Evolutionary conservation across 148 eudicot genomes (phyloP).

Genomic region (Chenopodium album): DNA sequence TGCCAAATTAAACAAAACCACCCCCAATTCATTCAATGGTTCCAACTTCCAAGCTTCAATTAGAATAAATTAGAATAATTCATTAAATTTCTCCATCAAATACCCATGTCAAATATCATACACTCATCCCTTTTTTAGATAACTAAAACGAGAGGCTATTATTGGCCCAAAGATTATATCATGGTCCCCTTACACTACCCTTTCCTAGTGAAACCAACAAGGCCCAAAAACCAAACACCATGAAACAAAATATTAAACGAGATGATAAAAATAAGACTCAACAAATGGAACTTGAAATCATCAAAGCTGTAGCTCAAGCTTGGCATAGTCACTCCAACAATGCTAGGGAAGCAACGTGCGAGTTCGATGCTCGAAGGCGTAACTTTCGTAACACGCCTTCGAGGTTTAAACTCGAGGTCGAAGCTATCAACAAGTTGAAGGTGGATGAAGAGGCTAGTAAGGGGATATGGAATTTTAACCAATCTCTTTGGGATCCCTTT

Average conservation of each 20-base stretch:
- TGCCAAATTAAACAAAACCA: background rate
- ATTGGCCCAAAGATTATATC: conserved; percentile 33
- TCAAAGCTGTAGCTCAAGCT: conserved; percentile 91
- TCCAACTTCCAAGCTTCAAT: background rate
- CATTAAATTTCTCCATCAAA: background rate
- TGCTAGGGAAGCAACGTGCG: conserved; percentile 32
- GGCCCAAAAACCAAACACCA: conserved; percentile 28
- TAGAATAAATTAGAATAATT: background rate
- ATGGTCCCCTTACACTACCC: conserved; percentile 20
- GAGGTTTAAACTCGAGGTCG: conserved; percentile 72
- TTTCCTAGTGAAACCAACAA: conserved; percentile 12
- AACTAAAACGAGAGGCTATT: conserved; percentile 42
- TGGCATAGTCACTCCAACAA: conserved; percentile 61
- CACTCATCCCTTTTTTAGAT: conserved; percentile 6
- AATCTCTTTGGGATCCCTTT: conserved; percentile 79
- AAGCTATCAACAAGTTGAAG: conserved; percentile 36
- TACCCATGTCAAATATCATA: background rate
- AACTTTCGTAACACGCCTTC: conserved; percentile 50
- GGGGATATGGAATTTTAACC: conserved; percentile 57
- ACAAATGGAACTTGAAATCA: conserved; percentile 49
- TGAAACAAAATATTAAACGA: conserved; percentile 19
- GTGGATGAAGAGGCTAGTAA: background rate
- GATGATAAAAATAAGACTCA: conserved; percentile 10
- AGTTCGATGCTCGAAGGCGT: conserved; percentile 53
- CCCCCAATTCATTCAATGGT: background rate